Evolutionary conservation across 495 filamentous ascomycete species (phyloP).

Genomic region (Podospora conica): DNA sequence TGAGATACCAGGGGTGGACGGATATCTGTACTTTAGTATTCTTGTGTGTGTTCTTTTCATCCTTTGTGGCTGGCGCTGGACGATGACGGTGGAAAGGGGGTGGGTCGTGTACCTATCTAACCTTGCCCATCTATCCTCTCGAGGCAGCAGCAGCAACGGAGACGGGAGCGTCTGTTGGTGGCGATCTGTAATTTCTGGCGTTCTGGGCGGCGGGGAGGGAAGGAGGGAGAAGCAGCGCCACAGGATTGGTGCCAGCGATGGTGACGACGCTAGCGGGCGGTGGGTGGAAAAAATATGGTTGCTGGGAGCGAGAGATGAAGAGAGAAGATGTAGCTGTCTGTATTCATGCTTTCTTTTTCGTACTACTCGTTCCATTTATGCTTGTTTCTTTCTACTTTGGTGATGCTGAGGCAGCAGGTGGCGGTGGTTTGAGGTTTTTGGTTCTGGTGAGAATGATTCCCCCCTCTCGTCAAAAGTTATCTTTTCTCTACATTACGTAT

Average conservation of each 20-base stretch:
- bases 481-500: neutral
- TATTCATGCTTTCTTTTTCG: neutral
- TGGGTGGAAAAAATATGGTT: neutral
- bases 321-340: neutral
- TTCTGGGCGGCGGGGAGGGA: neutral
- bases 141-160: neutral
- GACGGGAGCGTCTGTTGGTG: neutral
- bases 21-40: neutral
- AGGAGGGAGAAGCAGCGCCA: neutral
- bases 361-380: too few relatives aligned
- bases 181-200: neutral
- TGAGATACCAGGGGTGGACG: neutral
- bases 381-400: neutral
- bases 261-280: neutral
- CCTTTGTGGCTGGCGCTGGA: neutral
- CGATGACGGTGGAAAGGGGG: neutral
- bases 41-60: neutral
- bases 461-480: neutral
- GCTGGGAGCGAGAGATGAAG: neutral
- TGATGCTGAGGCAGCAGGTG: neutral
- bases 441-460: neutral
- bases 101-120: neutral
- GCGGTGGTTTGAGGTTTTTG: neutral
- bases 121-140: neutral
- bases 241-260: neutral